phyloP scores from a whole-genome alignment of 2,329 filamentous ascomycete genomes.

The Scedosporium boydii region DNA sequence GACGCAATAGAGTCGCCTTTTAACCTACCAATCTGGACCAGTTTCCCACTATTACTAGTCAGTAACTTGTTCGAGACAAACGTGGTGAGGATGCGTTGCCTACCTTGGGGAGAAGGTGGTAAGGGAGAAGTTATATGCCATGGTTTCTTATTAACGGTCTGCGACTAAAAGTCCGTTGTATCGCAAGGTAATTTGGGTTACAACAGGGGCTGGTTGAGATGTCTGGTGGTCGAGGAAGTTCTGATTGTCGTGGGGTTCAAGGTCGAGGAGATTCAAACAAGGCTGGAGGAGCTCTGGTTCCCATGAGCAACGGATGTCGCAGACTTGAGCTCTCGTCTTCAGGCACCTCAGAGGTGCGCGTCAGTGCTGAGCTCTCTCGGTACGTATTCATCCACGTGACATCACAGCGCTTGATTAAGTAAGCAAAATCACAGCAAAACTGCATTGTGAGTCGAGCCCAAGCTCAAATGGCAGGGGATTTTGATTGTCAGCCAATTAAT shows the following conservation, averaged over 20 bases:
- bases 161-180: not conserved
- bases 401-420: not conserved
- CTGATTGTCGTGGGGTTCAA: not conserved
- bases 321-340: not conserved
- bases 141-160: not conserved
- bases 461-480: too few relatives aligned
- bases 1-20: not conserved
- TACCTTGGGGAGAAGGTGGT: constrained; percentile 99
- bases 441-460: too few relatives aligned
- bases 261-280: not conserved
- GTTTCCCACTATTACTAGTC: constrained; percentile 69
- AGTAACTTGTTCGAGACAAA: constrained; percentile 23
- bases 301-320: constrained; percentile 1
- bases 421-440: too few relatives aligned
- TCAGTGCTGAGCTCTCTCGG: constrained; percentile 3
- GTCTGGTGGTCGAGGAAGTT: not conserved
- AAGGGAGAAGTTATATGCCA: constrained; percentile 62
- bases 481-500: too few relatives aligned
- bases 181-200: not conserved
- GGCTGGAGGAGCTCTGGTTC: constrained; percentile 4
- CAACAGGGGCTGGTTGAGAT: not conserved
- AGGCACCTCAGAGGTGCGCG: constrained; percentile 6
- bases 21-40: constrained; percentile 80
- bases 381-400: constrained; percentile 4
- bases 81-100: constrained; percentile 23